Base-by-base conservation (phyloP, 148 eudicot species). In the Silene latifolia region DNA sequence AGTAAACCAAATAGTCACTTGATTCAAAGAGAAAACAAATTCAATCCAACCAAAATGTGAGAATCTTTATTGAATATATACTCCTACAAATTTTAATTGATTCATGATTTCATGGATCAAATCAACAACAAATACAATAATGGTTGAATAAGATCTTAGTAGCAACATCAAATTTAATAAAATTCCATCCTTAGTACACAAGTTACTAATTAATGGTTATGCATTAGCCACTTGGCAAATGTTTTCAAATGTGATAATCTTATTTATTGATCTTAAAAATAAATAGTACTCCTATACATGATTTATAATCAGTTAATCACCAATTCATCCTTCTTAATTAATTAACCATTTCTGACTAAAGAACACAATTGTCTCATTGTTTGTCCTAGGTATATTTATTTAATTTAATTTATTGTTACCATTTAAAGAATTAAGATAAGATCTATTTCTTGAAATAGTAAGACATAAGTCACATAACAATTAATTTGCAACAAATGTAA, bases 331-430 rank as follows among this genome's bases (percentile, higher is more conserved):
- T 59, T 59, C 3, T 7, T 51, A 51, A 23, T 24, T 20, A 60
- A 62, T 62, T 3, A 17, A 65, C 18, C 47, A 65, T 35, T 65
- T 65, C 47, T 35, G 35, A 65, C 17, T n/a, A 65, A 65, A 65
- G 48, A 65, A 35, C 69, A 65, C 69, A 65, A n/a, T 65, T 65
- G 69, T 65, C 69, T 15, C 47, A 65, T 35, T 65, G 69, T 65
- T 7, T 35, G 47, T 65, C 48, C 47, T 65, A 65, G 47, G 47
- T 63, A 25, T 18, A 65, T 2, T 51, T 51, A 51, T 51, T 51
- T 51, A 13, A 51, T 51, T 51, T 51, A 13, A 14, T 32, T 25
- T 63, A n/a, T 32, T 15, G 11, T 65, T 65, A 65, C 48, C 20
- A 65, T 32, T 65, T 32, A 65, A 35, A 65, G 69, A 3, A 61